Conservation (phyloP, 1,284 basidiomycete species). For the Ustilago esculenta region DNA sequence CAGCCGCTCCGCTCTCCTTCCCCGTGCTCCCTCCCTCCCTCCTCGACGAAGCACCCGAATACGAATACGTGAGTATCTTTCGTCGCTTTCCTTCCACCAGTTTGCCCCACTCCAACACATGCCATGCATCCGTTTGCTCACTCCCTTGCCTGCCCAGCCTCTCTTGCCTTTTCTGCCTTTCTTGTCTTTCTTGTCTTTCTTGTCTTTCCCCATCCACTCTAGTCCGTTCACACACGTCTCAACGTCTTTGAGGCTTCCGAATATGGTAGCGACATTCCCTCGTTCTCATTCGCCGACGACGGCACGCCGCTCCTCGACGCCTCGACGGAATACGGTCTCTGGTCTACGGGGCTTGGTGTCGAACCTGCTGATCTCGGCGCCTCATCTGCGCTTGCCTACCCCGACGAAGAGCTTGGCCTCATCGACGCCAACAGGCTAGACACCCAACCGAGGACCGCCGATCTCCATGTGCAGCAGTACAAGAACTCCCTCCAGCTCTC, state of each 20-base stretch:
- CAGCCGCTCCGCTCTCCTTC: conserved; percentile 50
- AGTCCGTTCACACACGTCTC: conserved; percentile 61
- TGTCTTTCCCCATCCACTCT: not conserved
- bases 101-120: too few relatives aligned
- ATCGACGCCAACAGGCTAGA: conserved; percentile 21
- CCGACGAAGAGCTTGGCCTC: conserved; percentile 17
- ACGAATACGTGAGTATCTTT: conserved; percentile 64
- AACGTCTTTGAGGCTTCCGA: conserved; percentile 57
- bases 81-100: too few relatives aligned
- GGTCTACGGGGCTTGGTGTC: conserved; percentile 26
- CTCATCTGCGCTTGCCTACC: conserved; percentile 25
- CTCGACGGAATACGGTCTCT: conserved; percentile 28
- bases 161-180: too few relatives aligned
- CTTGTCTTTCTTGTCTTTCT: not conserved
- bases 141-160: too few relatives aligned
- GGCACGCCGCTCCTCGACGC: conserved; percentile 30
- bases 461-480: conserved; percentile 11
- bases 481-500: conserved; percentile 12
- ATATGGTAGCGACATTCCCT: conserved; percentile 24
- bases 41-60: conserved; percentile 57
- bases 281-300: conserved; percentile 31
- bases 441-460: conserved; percentile 30
- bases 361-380: conserved; percentile 12
- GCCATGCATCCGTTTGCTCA: too few relatives aligned
- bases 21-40: conserved; percentile 60